Percentiles rank a stretch among this genome's conserved stretches.
Conservation (phyloP, 1,284 basidiomycete species). For the Ustilago bromivora region DNA sequence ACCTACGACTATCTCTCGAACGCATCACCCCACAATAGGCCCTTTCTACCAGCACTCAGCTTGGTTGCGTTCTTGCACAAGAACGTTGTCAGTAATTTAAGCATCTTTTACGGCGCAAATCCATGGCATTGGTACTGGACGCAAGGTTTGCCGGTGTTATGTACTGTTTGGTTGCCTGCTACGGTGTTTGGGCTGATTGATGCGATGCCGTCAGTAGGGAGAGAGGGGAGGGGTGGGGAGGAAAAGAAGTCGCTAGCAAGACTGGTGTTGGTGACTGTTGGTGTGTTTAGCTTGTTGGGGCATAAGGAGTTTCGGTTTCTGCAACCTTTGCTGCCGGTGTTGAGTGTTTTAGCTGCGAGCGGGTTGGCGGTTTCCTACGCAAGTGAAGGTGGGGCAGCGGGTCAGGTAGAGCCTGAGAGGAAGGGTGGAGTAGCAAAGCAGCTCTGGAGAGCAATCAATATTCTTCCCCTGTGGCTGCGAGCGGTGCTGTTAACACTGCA, state of each 20-base stretch:
- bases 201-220: conserved; percentile 1
- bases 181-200: conserved; percentile 75
- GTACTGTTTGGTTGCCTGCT: conserved; percentile 80
- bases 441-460: conserved; percentile 24
- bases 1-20: conserved; percentile 75
- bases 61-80: conserved; percentile 83
- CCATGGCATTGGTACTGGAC: conserved; percentile 88
- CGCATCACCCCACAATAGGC: conserved; percentile 19
- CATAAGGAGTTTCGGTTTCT: conserved; percentile 95
- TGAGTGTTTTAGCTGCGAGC: conserved; percentile 79
- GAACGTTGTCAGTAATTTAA: conserved; percentile 77
- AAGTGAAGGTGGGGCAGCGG: background rate
- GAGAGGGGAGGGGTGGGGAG: background rate
- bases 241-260: conserved; percentile 29
- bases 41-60: conserved; percentile 76
- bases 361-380: conserved; percentile 29
- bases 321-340: conserved; percentile 87
- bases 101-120: conserved; percentile 92
- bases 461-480: conserved; percentile 35
- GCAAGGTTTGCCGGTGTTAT: conserved; percentile 85
- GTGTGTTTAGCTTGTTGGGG: conserved; percentile 55
- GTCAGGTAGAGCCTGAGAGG: too few species aligned
- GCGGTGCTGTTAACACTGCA: conserved; percentile 36
- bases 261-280: conserved; percentile 38
- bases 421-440: background rate